A percentile compares a stretch with the other conserved stretches of the same genome.
These are phyloP conservation scores for Linnemannia schmuckeri DNA, from an alignment of 192 early-diverging fungal genomes.

Conservation along the genomic window DNA sequence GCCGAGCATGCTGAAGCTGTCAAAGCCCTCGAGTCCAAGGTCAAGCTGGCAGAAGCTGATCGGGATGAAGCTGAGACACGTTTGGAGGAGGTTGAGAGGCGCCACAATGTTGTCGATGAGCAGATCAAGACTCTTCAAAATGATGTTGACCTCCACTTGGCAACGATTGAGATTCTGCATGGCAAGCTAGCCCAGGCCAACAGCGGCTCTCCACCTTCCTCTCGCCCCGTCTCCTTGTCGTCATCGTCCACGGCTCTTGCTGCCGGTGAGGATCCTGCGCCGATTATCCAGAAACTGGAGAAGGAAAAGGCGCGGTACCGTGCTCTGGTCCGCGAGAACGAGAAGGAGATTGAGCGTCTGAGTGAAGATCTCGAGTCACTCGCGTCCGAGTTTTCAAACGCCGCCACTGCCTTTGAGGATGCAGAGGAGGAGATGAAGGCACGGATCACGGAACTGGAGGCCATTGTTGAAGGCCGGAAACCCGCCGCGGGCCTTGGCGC, in stretches of 20 bases:
- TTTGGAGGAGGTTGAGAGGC: constrained; percentile 35
- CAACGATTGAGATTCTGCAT: constrained; percentile 35
- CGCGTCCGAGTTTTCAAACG: constrained; percentile 55
- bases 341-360: constrained; percentile 49
- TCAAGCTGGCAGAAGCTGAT: constrained; percentile 47
- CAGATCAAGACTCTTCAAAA: constrained; percentile 32
- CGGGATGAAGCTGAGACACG: constrained; percentile 46
- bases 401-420: constrained; percentile 51
- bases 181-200: constrained; percentile 18
- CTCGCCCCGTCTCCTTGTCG: constrained; percentile 29
- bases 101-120: constrained; percentile 34
- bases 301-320: constrained; percentile 40
- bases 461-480: constrained; percentile 32
- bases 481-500: not conserved
- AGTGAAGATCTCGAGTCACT: constrained; percentile 55
- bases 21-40: constrained; percentile 20
- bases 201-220: constrained; percentile 2
- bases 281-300: constrained; percentile 33
- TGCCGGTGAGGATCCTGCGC: constrained; percentile 19
- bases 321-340: constrained; percentile 49
- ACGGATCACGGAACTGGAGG: constrained; percentile 47
- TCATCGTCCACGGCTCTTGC: constrained; percentile 12
- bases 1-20: constrained; percentile 22
- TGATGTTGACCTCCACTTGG: constrained; percentile 13
- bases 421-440: constrained; percentile 57